Base-by-base conservation (phyloP, 176 grass and related monocot genomes). In the Eleusine indica region DNA sequence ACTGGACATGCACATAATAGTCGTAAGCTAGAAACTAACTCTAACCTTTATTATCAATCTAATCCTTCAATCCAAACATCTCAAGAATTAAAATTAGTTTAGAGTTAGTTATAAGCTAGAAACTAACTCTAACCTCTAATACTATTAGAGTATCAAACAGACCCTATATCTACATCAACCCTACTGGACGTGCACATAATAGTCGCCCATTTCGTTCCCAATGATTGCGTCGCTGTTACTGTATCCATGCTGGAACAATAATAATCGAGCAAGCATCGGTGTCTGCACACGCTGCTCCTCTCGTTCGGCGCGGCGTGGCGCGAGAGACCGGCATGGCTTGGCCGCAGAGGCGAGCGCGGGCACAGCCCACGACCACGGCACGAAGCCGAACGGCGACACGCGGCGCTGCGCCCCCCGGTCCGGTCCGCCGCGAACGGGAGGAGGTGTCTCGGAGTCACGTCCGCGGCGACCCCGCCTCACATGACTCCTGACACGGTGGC, bases 401-500 rank as follows among this genome's bases (percentile, higher is more conserved):
- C 37, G 62, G 75, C 56, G 3, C 9, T 14, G 25, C 1, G 25
- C 18, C 41, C 60, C 3, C 58, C 19, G 19, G 19, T 57, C 53
- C 57, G 6, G 29, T 6, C 28, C 63, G 4, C 2, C 62, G 62
- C 62, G 62, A 10, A 32, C 60, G 60, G 8, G 61, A 5, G 12
- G 28, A 32, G 11, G 28, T 66, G 30, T 6, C 28, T 63, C 22
- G 22, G 60, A 63, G 63, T 37, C 43, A 60, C 19, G 57, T 22
- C 21, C 21, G 21, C 7, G 58, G 61, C 42, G 77, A 67, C 63
- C 77, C 63, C 63, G 62, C 44, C 76, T 68, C 78, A 82, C 89
- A 77, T 89, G 87, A 89, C 68, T 49, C 47, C 87, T 73, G 82
- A 83, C 80, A 84, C 81, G 75, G 48, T 28, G 58, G 49, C 56